Base-by-base conservation (phyloP, 2,329 filamentous ascomycete species). In the Chaetothyriales sp. region DNA sequence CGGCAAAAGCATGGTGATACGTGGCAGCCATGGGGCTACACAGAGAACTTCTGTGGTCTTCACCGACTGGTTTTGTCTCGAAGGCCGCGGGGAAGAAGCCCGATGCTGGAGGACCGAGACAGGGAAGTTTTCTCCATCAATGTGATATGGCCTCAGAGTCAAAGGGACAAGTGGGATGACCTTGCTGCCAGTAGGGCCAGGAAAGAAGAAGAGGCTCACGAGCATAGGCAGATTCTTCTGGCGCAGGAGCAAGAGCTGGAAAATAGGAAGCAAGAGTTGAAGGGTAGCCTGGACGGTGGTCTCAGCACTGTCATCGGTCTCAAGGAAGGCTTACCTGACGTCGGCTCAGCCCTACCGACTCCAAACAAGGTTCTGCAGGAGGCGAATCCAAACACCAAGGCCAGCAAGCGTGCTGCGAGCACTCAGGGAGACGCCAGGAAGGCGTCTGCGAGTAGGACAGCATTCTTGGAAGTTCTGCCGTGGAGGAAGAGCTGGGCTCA, bases 121-220 rank as follows among this genome's bases (percentile, higher is more conserved):
- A 53, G 60, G 37, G 58, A 61, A 49, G 56, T 61, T 18, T 61
- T 59, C 51, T 59, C 58, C 2, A 52, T 61, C 44, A 61, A 58
- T 46, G 40, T 61, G 29, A 58, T 49, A 4, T 61, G 57, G 58
- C 58, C 60, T 37, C 55, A 58, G 51, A 54, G 54, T 44, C 60
- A 61, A 49, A 50, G 49, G 25, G 58, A 60, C 50, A 58, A 56
- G 44, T 60, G 57, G 58, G 47, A 56, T 18, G 47, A 47, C n/a
- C 9, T 37, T 10, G 33, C 33, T 15, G 33, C 10, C 33, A 40
- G 33, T 5, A 13, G 10, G 9, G 33, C 33, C 10, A 40, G 33
- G 6, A 20, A 54, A n/a, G 54, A 56, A 51, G 48, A 48, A 19
- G 33, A 52, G 46, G 43, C 47, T 44, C 15, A 20, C 15, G 7